A percentile compares a stretch with the other conserved stretches of the same genome.
These are phyloP conservation scores for Dimocarpus longan DNA, from an alignment of 345 rosid species.

Conservation along the genomic window DNA sequence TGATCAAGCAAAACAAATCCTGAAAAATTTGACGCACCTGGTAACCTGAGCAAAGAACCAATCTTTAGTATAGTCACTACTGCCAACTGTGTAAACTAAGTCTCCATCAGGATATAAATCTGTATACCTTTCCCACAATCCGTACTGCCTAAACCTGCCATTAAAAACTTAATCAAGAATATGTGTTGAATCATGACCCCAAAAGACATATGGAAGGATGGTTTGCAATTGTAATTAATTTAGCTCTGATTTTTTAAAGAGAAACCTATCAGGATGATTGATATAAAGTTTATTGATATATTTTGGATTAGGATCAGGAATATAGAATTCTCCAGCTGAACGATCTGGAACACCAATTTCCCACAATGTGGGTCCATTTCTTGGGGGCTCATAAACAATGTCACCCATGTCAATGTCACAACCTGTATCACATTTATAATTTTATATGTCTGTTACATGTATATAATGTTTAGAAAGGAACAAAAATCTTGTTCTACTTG, in stretches of 20 bases:
- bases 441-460: no score
- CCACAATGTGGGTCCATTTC: conserved; percentile 72
- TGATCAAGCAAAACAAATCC: not conserved
- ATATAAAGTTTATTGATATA: conserved; percentile 55
- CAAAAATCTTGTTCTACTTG: not conserved
- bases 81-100: conserved; percentile 63
- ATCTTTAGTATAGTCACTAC: conserved; percentile 66
- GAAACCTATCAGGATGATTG: conserved; percentile 70
- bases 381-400: conserved; percentile 56
- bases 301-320: conserved; percentile 59
- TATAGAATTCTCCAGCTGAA: conserved; percentile 59
- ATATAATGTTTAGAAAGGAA: not conserved
- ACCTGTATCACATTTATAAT: conserved; percentile 28
- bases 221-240: no score
- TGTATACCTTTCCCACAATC: conserved; percentile 85
- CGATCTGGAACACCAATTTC: conserved; percentile 74
- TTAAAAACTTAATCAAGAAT: not conserved
- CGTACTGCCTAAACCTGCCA: conserved; percentile 78
- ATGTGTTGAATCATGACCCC: no score
- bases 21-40: conserved; percentile 38
- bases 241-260: no score
- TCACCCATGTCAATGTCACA: conserved; percentile 40
- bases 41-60: conserved; percentile 85
- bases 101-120: conserved; percentile 72
- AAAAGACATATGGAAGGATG: no score